Base-by-base conservation (phyloP, 257 asterid species). In the Cruciata laevipes region DNA sequence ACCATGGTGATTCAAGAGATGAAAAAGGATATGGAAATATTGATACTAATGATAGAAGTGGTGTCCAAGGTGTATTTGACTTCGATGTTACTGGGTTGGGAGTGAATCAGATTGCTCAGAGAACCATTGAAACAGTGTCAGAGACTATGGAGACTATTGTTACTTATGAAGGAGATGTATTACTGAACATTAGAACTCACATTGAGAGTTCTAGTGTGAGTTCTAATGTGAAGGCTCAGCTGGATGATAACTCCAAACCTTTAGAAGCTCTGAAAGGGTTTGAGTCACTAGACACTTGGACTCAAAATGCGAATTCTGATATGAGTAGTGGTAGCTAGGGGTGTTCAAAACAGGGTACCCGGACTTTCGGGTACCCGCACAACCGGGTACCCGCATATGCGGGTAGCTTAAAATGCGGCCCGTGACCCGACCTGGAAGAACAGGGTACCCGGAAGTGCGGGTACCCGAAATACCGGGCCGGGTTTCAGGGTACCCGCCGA, bases 291-390 rank as follows among this genome's bases (percentile, higher is more conserved):
- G n/a, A n/a, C n/a, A n/a, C 51, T 56, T 76, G 67, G 56, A 63
- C 74, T 66, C 83, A 75, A 55, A 65, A 49, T 52, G 87, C 82
- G 74, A 78, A 63, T 70, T 69, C 61, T 63, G 73, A 69, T 63
- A 47, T 80, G 52, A n/a, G n/a, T n/a, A n/a, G n/a, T n/a, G n/a
- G n/a, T n/a, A n/a, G n/a, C n/a, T n/a, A n/a, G n/a, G n/a, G n/a
- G n/a, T n/a, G n/a, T n/a, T n/a, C n/a, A n/a, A n/a, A n/a, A n/a
- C n/a, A n/a, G n/a, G n/a, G n/a, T n/a, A n/a, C n/a, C n/a, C n/a
- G n/a, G n/a, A n/a, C n/a, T n/a, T n/a, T n/a, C n/a, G n/a, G n/a
- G n/a, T n/a, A n/a, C n/a, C n/a, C n/a, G n/a, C n/a, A n/a, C n/a
- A n/a, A n/a, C n/a, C n/a, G n/a, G n/a, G n/a, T n/a, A n/a, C n/a